A percentile compares a stretch with the other conserved stretches of the same genome.
Evolutionary conservation across 441 rosid species (phyloP).

Genomic region (Macaranga tanarius): DNA sequence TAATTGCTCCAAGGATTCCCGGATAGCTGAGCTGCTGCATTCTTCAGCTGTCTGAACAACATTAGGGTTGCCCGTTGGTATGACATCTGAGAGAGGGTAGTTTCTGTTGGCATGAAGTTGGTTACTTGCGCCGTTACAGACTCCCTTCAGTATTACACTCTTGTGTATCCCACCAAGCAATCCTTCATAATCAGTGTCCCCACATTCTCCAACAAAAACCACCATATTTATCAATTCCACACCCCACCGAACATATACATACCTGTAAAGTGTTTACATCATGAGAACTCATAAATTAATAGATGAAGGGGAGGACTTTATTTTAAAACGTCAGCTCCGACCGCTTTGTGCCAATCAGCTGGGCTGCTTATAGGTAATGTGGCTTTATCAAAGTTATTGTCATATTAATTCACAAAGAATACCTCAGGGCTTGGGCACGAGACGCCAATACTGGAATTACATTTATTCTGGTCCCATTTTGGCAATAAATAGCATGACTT

Average conservation of each 20-base stretch:
- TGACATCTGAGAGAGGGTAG: constrained; percentile 83
- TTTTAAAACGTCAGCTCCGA: background rate
- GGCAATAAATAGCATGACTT: constrained; percentile 81
- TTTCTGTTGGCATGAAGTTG: constrained; percentile 61
- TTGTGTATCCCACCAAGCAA: constrained; percentile 83
- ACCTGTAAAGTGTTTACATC: constrained; percentile 43
- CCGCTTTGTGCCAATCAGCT: background rate
- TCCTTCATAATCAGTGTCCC: constrained; percentile 92
- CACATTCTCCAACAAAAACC: constrained; percentile 86
- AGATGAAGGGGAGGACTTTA: background rate
- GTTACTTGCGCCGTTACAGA: constrained; percentile 48
- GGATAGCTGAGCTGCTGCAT: constrained; percentile 43
- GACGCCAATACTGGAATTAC: constrained; percentile 93
- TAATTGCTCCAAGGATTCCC: constrained; percentile 52
- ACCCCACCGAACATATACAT: constrained; percentile 86
- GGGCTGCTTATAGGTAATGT: background rate
- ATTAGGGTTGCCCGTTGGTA: constrained; percentile 66
- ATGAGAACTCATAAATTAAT: background rate
- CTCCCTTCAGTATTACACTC: constrained; percentile 68
- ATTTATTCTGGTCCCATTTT: constrained; percentile 75
- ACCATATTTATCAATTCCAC: constrained; percentile 69
- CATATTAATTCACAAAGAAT: background rate
- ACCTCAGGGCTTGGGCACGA: constrained; percentile 96
- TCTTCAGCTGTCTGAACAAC: constrained; percentile 50
- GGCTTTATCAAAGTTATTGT: background rate